Conservation (phyloP, 768 basidiomycete species). For the Tylopilus cervinicoccineus region DNA sequence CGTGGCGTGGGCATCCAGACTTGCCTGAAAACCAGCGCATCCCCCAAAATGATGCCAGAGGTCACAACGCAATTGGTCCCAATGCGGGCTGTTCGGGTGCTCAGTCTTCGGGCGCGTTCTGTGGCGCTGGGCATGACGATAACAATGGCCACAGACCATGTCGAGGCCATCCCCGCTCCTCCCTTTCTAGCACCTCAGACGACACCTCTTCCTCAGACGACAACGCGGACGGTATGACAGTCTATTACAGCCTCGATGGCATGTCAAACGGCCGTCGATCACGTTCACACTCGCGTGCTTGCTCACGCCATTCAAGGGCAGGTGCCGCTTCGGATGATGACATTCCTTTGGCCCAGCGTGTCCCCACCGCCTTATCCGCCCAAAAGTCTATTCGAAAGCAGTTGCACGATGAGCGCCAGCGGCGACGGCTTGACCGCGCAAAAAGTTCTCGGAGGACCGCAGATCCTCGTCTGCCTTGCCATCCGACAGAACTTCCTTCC, state of each 20-base stretch:
- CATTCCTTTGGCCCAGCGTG: constrained; percentile 75
- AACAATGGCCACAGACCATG: constrained; percentile 36
- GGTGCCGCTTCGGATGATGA: constrained; percentile 62
- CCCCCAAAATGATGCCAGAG: constrained; percentile 10
- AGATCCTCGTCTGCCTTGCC: constrained; percentile 15
- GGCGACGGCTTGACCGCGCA: constrained; percentile 48
- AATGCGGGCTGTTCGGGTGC: constrained; percentile 18
- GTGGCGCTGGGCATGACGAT: constrained; percentile 37
- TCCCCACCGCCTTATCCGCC: constrained; percentile 78
- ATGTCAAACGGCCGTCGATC: constrained; percentile 26
- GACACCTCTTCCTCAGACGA: constrained; percentile 41
- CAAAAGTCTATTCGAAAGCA: constrained; percentile 76
- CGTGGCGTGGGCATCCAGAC: constrained; percentile 19
- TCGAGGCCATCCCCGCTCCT: constrained; percentile 23
- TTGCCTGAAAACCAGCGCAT: constrained; percentile 14
- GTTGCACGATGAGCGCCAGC: constrained; percentile 63
- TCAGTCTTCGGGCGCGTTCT: constrained; percentile 17
- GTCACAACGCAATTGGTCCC: constrained; percentile 7
- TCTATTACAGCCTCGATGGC: constrained; percentile 43
- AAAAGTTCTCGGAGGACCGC: constrained; percentile 22
- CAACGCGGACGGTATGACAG: constrained; percentile 38
- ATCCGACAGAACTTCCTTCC: constrained; percentile 9
- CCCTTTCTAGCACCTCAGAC: constrained; percentile 33
- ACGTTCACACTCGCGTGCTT: constrained; percentile 19
- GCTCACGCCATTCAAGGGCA: constrained; percentile 17